Evolutionary conservation across 2,329 filamentous ascomycete genomes (phyloP).

Genomic region (Talaromyces rugulosus): DNA sequence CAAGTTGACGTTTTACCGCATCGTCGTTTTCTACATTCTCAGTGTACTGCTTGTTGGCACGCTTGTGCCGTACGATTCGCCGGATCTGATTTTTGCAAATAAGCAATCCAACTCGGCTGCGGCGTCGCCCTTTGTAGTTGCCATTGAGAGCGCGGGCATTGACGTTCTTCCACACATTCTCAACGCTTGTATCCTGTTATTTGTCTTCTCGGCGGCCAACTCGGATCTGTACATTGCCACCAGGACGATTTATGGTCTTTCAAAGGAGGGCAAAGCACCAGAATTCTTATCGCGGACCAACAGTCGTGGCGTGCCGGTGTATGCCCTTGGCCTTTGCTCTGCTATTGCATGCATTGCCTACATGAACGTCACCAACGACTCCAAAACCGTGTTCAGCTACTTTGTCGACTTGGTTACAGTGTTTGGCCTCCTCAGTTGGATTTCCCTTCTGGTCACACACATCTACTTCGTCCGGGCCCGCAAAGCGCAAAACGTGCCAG

Average conservation of each 20-base stretch:
- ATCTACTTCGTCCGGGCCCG: constrained; percentile 61
- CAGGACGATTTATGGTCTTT: constrained; percentile 67
- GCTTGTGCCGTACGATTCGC: constrained; percentile 65
- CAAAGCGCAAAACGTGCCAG: constrained; percentile 53
- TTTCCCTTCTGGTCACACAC: constrained; percentile 63
- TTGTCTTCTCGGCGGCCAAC: constrained; percentile 72
- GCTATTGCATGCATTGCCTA: constrained; percentile 62
- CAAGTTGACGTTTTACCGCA: constrained; percentile 72
- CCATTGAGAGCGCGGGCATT: constrained; percentile 60
- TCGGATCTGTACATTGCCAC: constrained; percentile 72
- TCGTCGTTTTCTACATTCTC: constrained; percentile 71
- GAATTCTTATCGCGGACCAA: constrained; percentile 65
- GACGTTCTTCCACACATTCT: constrained; percentile 59
- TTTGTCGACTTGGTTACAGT: constrained; percentile 62
- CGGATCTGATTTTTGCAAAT: constrained; percentile 49
- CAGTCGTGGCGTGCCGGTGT: constrained; percentile 63
- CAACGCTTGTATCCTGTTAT: constrained; percentile 67
- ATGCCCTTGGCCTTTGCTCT: constrained; percentile 56
- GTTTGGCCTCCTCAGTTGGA: constrained; percentile 61
- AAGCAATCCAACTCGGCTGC: constrained; percentile 41
- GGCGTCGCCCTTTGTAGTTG: constrained; percentile 69
- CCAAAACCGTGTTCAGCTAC: constrained; percentile 55
- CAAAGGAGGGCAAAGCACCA: constrained; percentile 65
- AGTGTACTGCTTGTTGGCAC: constrained; percentile 69
- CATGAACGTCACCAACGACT: constrained; percentile 56